These are phyloP conservation scores for Sarcomyxa edulis DNA, from an alignment of 768 basidiomycete species.

Conservation along the genomic window DNA sequence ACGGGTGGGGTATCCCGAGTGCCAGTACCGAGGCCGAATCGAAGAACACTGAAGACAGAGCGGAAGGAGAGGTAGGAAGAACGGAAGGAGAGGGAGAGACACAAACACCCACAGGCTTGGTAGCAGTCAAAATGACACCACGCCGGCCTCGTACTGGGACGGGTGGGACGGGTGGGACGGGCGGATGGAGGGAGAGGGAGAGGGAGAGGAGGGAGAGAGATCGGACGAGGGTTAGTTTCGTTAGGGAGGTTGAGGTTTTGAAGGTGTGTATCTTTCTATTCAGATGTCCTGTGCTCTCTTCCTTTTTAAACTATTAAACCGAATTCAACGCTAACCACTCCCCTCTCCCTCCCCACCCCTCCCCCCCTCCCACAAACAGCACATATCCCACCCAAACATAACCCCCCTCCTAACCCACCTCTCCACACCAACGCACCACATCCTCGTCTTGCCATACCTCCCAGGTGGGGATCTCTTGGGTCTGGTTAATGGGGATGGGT, in stretches of 20 bases:
- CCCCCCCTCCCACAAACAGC: no score
- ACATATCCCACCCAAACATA: constrained; percentile 79
- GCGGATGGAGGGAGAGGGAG: neutral
- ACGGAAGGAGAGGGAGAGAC: no score
- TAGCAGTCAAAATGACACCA: no score
- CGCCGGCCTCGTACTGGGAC: neutral
- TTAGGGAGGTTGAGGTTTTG: constrained; percentile 79
- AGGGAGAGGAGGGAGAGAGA: constrained; percentile 41
- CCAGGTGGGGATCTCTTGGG: constrained; percentile 85
- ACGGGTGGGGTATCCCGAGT: no score
- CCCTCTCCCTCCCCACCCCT: no score
- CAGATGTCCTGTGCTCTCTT: neutral
- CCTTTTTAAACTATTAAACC: no score
- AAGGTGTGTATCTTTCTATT: constrained; percentile 43
- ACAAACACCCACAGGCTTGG: no score
- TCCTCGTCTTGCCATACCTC: constrained; percentile 73
- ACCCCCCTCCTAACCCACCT: constrained; percentile 68
- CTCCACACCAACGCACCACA: constrained; percentile 67
- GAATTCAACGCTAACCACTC: no score
- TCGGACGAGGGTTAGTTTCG: constrained; percentile 70
- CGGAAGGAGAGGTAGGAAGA: no score
- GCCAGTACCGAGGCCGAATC: no score
- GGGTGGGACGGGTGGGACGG: constrained; percentile 1
- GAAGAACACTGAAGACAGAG: no score
- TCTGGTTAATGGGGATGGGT: constrained; percentile 57